phyloP scores from a whole-genome alignment of 257 asterid genomes.

The Jacaranda mimosifolia region DNA sequence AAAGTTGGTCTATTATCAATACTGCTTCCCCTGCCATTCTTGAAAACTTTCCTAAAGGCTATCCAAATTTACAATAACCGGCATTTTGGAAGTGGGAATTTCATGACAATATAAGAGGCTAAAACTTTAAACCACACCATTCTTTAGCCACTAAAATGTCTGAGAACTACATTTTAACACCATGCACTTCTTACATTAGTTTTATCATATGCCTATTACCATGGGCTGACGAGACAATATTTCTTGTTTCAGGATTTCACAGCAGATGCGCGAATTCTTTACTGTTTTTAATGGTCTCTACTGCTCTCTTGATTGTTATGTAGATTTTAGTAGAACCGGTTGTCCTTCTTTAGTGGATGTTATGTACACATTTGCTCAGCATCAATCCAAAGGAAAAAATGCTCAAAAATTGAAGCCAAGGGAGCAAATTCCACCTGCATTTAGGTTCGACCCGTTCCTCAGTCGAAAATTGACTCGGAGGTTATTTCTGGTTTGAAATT shows the following conservation, averaged over 20 bases:
- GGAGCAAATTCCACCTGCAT: constrained; percentile 26
- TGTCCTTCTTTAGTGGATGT: constrained; percentile 17
- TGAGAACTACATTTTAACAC: background rate
- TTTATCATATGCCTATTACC: background rate
- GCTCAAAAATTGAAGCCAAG: constrained; percentile 2
- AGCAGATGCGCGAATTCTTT: constrained; percentile 15
- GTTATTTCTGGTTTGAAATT: constrained; percentile 30
- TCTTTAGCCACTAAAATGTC: background rate
- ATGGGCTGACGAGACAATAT: constrained; percentile 21
- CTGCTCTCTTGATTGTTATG: constrained; percentile 46
- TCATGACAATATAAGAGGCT: too few relatives aligned
- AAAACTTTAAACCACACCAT: background rate
- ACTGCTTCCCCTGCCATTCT: background rate
- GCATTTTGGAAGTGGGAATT: background rate
- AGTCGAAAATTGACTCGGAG: constrained; percentile 44
- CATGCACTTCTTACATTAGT: background rate
- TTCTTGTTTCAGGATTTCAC: constrained; percentile 49
- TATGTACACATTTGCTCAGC: constrained; percentile 35
- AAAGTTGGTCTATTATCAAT: too few relatives aligned
- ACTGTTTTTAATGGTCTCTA: constrained; percentile 40
- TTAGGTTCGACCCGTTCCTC: constrained; percentile 34
- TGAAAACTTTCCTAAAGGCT: background rate
- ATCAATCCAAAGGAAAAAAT: constrained; percentile 8
- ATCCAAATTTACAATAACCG: background rate
- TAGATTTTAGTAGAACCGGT: constrained; percentile 34